phyloP scores from a whole-genome alignment of 2,329 filamentous ascomycete species.

The Diplocarpon rosae region DNA sequence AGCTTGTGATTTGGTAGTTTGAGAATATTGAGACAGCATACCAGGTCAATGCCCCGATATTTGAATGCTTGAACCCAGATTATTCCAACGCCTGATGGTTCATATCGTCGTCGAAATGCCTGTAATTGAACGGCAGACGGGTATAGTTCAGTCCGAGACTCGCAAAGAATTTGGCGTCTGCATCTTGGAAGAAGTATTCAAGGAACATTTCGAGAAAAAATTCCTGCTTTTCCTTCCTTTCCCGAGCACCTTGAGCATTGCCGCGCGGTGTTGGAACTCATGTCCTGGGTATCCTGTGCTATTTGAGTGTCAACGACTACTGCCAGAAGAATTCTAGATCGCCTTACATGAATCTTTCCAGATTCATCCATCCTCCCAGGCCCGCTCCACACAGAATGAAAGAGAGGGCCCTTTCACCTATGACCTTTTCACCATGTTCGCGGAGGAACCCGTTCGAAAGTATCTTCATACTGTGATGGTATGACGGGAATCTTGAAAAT shows the following conservation, averaged over 20 bases:
- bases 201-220: conserved; percentile 44
- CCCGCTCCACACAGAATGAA: conserved; percentile 32
- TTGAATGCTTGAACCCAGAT: conserved; percentile 38
- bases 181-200: conserved; percentile 44
- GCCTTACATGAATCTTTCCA: conserved; percentile 47
- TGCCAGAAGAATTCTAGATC: not conserved
- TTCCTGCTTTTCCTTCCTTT: conserved; percentile 41
- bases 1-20: not conserved
- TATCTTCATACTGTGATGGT: not conserved
- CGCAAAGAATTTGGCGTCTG: conserved; percentile 47
- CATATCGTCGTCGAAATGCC: conserved; percentile 43
- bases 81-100: conserved; percentile 37
- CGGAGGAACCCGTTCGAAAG: conserved; percentile 26
- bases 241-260: conserved; percentile 42
- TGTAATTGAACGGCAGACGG: conserved; percentile 50
- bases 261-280: conserved; percentile 43
- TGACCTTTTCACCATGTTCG: conserved; percentile 28
- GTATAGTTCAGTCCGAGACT: conserved; percentile 46
- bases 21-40: conserved; percentile 1
- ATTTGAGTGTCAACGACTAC: not conserved
- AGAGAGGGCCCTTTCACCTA: conserved; percentile 27
- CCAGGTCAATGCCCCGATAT: conserved; percentile 36
- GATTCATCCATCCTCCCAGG: conserved; percentile 35
- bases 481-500: not conserved
- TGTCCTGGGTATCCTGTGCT: conserved; percentile 46